Evolutionary conservation across 2,329 filamentous ascomycete genomes (phyloP).

Genomic region (Mycosphaerella sp.): DNA sequence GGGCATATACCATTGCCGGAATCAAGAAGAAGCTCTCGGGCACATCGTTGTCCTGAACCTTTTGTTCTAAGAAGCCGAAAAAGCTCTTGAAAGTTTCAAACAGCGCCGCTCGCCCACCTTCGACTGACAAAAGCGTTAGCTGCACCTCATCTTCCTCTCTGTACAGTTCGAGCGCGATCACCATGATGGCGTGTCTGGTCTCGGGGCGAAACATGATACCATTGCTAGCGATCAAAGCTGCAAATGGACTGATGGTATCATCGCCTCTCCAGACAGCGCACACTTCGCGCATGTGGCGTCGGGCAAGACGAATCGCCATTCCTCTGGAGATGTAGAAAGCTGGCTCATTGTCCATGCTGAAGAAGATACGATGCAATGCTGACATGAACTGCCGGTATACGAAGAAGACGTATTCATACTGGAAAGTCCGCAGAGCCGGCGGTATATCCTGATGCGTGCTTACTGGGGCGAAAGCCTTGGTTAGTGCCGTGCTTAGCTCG

Average conservation of each 20-base stretch:
- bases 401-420: conserved; percentile 14
- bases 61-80: conserved; percentile 3
- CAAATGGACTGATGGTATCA: conserved; percentile 1
- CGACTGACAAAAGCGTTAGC: neutral
- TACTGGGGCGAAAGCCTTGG: conserved; percentile 12
- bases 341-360: conserved; percentile 7
- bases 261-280: conserved; percentile 2
- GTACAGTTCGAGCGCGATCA: conserved; percentile 11
- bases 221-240: conserved; percentile 3
- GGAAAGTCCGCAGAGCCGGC: conserved; percentile 5
- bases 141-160: conserved; percentile 11
- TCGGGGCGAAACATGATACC: conserved; percentile 13
- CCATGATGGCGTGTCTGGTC: conserved; percentile 11
- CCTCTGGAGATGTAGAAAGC: conserved; percentile 13
- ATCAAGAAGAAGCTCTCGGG: conserved; percentile 10
- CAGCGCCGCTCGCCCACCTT: conserved; percentile 5
- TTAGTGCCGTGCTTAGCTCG: conserved; percentile 12
- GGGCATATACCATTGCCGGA: conserved; percentile 17
- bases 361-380: conserved; percentile 14
- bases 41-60: conserved; percentile 2
- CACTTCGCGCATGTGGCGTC: conserved; percentile 8
- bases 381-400: conserved; percentile 10
- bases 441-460: conserved; percentile 7
- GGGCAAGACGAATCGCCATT: conserved; percentile 12
- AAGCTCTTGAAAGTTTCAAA: neutral